phyloP scores from a whole-genome alignment of 2,329 filamentous ascomycete genomes.

The Leptographium wingfieldii region DNA sequence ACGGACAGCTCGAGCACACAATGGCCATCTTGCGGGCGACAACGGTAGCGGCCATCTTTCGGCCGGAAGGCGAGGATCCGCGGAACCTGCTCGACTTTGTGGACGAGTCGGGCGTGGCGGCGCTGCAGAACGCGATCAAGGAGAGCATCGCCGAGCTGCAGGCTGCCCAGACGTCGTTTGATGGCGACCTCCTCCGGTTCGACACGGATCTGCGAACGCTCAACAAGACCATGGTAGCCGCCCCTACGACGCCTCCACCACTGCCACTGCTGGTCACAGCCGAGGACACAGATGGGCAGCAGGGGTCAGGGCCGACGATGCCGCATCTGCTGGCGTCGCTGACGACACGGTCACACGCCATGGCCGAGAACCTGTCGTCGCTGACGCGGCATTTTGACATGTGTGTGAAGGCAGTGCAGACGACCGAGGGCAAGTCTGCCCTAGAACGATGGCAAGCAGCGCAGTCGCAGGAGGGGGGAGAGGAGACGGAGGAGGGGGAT shows the following conservation, averaged over 20 bases:
- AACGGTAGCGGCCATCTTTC: slow-evolving; percentile 49
- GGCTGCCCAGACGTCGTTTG: slow-evolving; percentile 58
- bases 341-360: slow-evolving; percentile 63
- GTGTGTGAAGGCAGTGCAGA: slow-evolving; percentile 80
- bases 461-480: background rate
- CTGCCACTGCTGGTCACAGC: background rate
- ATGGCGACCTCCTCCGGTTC: slow-evolving; percentile 62
- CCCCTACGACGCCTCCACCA: slow-evolving; percentile 5
- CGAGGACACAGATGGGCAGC: background rate
- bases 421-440: slow-evolving; percentile 70
- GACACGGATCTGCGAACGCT: slow-evolving; percentile 60
- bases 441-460: slow-evolving; percentile 56
- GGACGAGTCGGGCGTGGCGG: slow-evolving; percentile 56
- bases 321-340: slow-evolving; percentile 47
- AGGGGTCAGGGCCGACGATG: slow-evolving; percentile 21
- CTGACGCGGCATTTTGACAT: slow-evolving; percentile 84
- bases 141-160: slow-evolving; percentile 59
- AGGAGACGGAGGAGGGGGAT: slow-evolving; percentile 32
- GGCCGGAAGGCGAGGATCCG: slow-evolving; percentile 42
- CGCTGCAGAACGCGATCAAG: slow-evolving; percentile 53
- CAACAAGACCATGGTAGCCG: slow-evolving; percentile 40
- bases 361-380: slow-evolving; percentile 69
- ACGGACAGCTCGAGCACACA: slow-evolving; percentile 51
- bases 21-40: slow-evolving; percentile 53
- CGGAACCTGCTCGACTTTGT: slow-evolving; percentile 65